Evolutionary conservation across 192 early-diverging fungal genomes (phyloP).

Genomic region (Linnemannia exigua): DNA sequence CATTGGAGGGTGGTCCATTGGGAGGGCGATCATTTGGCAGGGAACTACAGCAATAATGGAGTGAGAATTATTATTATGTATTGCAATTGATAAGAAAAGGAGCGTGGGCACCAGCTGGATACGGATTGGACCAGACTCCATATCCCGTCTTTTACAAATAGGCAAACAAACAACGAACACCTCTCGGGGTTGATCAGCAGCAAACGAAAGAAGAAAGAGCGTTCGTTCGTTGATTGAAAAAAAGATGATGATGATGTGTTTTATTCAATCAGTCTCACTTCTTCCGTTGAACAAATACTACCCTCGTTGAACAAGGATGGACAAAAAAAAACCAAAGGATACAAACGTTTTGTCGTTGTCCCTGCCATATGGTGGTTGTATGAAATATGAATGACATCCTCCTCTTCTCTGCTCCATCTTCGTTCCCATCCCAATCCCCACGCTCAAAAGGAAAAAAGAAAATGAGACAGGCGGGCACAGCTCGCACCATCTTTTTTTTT

Average conservation of each 20-base stretch:
- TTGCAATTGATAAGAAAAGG: neutral
- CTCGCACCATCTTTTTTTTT: neutral
- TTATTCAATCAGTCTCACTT: conserved; percentile 3
- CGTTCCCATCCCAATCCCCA: no score
- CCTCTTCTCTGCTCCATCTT: neutral
- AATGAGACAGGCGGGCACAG: neutral
- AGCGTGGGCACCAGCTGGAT: conserved; percentile 1
- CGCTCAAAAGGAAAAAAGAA: conserved; percentile 4
- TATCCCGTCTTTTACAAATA: neutral
- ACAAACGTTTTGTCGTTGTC: no score
- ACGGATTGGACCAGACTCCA: neutral
- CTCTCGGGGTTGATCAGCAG: conserved; percentile 1
- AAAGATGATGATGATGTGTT: no score
- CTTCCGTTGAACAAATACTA: neutral
- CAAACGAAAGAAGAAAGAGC: neutral
- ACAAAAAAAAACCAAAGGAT: neutral
- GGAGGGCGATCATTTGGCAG: no score
- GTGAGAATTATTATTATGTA: no score
- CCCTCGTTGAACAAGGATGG: no score
- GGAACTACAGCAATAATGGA: no score
- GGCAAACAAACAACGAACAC: neutral
- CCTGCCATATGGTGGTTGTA: neutral
- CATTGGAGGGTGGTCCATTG: no score
- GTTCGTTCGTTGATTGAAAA: neutral
- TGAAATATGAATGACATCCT: neutral